phyloP scores from a whole-genome alignment of 2,329 filamentous ascomycete species.

The Alternaria sp. region DNA sequence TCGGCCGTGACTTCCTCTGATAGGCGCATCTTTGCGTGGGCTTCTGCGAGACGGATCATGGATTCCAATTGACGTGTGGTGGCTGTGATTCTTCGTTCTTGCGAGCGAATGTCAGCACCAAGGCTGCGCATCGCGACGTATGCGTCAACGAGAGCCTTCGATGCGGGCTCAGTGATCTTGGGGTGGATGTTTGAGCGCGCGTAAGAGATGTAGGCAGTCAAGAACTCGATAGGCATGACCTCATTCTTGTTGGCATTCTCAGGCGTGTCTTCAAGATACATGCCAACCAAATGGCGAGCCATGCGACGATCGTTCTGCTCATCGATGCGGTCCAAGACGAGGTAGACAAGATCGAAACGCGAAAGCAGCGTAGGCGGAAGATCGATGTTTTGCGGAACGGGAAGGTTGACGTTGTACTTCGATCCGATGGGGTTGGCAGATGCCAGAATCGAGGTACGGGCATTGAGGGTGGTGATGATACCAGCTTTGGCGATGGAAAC shows the following conservation, averaged over 20 bases:
- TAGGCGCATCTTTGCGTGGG: slow-evolving; percentile 97
- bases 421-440: slow-evolving; percentile 98
- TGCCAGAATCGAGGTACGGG: slow-evolving; percentile 91
- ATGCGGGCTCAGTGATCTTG: slow-evolving; percentile 77
- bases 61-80: slow-evolving; percentile 96
- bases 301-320: slow-evolving; percentile 87
- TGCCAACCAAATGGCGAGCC: slow-evolving; percentile 89
- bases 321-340: slow-evolving; percentile 92
- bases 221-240: slow-evolving; percentile 85
- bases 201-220: slow-evolving; percentile 97
- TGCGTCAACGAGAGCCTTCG: slow-evolving; percentile 80
- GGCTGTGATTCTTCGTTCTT: slow-evolving; percentile 95
- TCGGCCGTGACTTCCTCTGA: slow-evolving; percentile 74
- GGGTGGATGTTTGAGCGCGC: slow-evolving; percentile 87
- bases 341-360: slow-evolving; percentile 95
- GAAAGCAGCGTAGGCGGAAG: slow-evolving; percentile 93
- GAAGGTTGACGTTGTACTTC: slow-evolving; percentile 94
- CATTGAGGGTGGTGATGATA: slow-evolving; percentile 89
- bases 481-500: slow-evolving; percentile 80
- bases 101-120: slow-evolving; percentile 71
- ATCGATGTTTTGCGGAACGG: slow-evolving; percentile 97
- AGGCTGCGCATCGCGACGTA: slow-evolving; percentile 97
- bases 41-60: slow-evolving; percentile 97
- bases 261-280: slow-evolving; percentile 95
- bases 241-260: slow-evolving; percentile 81